Base-by-base conservation (phyloP, 2,329 filamentous ascomycete genomes). In the Pestalotiopsis sp. region DNA sequence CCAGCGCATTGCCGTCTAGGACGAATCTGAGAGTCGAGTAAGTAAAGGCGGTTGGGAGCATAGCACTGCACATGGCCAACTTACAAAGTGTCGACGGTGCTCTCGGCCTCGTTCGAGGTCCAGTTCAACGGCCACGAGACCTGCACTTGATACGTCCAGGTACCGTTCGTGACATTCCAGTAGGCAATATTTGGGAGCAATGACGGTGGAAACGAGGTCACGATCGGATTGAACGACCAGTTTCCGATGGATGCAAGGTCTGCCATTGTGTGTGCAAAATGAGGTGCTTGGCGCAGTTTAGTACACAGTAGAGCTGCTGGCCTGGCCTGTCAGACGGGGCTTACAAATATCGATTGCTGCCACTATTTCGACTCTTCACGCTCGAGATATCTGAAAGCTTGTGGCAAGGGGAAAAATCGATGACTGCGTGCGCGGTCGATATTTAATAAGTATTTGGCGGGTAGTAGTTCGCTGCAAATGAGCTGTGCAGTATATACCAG, bases 1-100 rank as follows among this genome's bases (percentile, higher is more conserved):
- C 73, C 27, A 74, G 60, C 36, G 75, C 75, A 65, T 77, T 77
- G 23, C 75, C 75, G 64, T 77, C 75, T 5, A 75, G 69, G 5
- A 76, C 69, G 61, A 72, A 76, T 67, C 74, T 74, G 9, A 4
- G 23, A 14, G 38, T 7, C 38, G 20, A 38, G 17, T 68, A 1
- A 64, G 38, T 27, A 63, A 23, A 4, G 38, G 11, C 36, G 4
- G 14, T 17, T 9, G 17, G 45, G 4, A 57, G 12, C 31, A 58
- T 25, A 7, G 6, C 20, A 49, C 20, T 25, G 25, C 3, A 25
- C 2, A 25, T 25, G 2, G 25, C 23, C 17, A n/a, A 58, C 45
- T 57, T 39, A 57, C 45, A 57, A 27, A 2, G 64, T 66, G 49
- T 64, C 62, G 13, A 49, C 67, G 11, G 56, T 68, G 27, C 27